These are phyloP conservation scores for Aquilaria sinensis DNA, from an alignment of 345 rosid genomes.

Conservation along the genomic window DNA sequence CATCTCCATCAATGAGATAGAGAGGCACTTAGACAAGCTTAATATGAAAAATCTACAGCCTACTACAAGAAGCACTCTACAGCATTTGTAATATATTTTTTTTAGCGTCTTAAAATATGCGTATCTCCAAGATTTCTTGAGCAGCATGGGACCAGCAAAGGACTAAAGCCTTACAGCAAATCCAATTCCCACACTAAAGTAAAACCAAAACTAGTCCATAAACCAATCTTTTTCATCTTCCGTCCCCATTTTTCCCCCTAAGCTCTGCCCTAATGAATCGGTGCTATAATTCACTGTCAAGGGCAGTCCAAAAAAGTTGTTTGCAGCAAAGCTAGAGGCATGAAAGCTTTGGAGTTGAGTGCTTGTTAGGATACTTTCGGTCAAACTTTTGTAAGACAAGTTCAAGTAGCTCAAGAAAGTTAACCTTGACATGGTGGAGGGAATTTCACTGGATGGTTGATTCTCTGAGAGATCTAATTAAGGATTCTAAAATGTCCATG, in stretches of 20 bases:
- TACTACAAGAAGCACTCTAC: no score
- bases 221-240: background rate
- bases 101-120: background rate
- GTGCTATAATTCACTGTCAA: background rate
- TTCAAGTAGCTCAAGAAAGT: slow-evolving; percentile 15
- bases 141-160: slow-evolving; percentile 1
- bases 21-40: no score
- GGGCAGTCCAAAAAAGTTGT: no score
- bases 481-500: slow-evolving; percentile 14
- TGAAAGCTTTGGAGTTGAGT: background rate
- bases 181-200: background rate
- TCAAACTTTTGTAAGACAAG: slow-evolving; percentile 9
- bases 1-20: no score
- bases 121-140: slow-evolving; percentile 3
- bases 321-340: no score
- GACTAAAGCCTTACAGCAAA: slow-evolving; percentile 6
- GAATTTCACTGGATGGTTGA: slow-evolving; percentile 13
- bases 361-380: slow-evolving; percentile 14
- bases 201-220: slow-evolving; percentile 2
- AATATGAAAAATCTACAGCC: no score
- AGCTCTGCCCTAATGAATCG: no score
- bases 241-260: no score
- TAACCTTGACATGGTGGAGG: slow-evolving; percentile 1
- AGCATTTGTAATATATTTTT: no score
- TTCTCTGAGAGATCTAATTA: slow-evolving; percentile 16